Base-by-base conservation (phyloP, 2,329 filamentous ascomycete genomes). In the Neoscytalidium dimidiatum region DNA sequence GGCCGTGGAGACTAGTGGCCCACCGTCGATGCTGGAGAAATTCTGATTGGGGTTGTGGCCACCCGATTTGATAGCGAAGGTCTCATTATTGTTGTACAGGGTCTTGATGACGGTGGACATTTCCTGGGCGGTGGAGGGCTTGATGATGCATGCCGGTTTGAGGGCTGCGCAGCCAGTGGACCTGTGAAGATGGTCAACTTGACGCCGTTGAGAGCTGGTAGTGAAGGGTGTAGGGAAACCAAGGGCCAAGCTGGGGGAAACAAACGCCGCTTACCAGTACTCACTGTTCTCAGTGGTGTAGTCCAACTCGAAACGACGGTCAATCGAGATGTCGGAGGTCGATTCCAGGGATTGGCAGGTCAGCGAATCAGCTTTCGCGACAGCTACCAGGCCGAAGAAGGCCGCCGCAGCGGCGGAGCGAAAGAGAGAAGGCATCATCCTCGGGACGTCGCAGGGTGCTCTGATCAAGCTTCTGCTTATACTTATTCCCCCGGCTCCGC, bases 51-150 rank as follows among this genome's bases (percentile, higher is more conserved):
- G 79, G 64, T 80, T 79, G 69, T 83, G 81, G 0, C 81, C 81
- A 7, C 84, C 84, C 9, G 81, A 79, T 71, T 84, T 81, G 74
- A 87, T 79, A 23, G 85, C 86, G 52, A 88, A 85, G 46, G 80
- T 80, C 35, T 80, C 73, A 7, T 77, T 79, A 21, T 76, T 78
- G 17, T 44, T 19, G 23, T 67, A 65, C 13, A 88, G 78, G 31
- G 83, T 77, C 28, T 78, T 79, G 52, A 88, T 78, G n/a, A 85
- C 79, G 9, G 79, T 77, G 0, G 84, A 79, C 41, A 88, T 84
- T 69, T 88, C 83, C 17, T 80, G 73, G 0, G 80, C 64, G 17
- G 46, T 44, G 31, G 73, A 72, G 9, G 63, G 63, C 53, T 60
- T 52, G 65, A 75, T 69, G 56, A 76, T 75, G 56, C 74, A 76